These are phyloP conservation scores for Penicillium samsonianum DNA, from an alignment of 495 filamentous ascomycete species.

Conservation along the genomic window DNA sequence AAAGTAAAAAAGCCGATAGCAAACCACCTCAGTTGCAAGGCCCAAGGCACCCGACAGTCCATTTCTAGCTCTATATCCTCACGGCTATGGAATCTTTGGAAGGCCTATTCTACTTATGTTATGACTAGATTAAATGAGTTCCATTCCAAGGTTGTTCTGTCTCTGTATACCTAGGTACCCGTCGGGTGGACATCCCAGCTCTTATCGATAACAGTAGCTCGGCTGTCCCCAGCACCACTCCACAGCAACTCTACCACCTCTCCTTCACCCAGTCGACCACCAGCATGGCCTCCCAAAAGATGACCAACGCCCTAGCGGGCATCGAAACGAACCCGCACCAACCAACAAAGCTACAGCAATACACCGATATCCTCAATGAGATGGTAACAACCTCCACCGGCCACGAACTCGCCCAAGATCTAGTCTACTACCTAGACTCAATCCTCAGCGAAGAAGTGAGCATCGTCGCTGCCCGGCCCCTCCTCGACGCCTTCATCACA, in stretches of 20 bases:
- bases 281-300: constrained; percentile 59
- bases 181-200: background rate
- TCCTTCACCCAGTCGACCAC: background rate
- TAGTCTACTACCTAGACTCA: constrained; percentile 67
- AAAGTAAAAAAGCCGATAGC: background rate
- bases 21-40: background rate
- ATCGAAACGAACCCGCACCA: constrained; percentile 55
- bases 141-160: background rate
- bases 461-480: constrained; percentile 70
- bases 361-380: constrained; percentile 65
- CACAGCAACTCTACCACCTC: background rate
- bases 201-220: constrained; percentile 13
- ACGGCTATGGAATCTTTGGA: background rate
- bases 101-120: background rate
- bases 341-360: constrained; percentile 58
- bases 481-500: constrained; percentile 67
- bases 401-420: constrained; percentile 58
- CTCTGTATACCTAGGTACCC: background rate
- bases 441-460: constrained; percentile 69
- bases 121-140: background rate
- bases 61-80: background rate
- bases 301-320: constrained; percentile 54
- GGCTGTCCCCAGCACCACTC: constrained; percentile 5
- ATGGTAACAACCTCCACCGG: constrained; percentile 60
- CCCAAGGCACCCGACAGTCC: background rate